phyloP scores from a whole-genome alignment of 768 basidiomycete species.

The Crucibulum laeve region DNA sequence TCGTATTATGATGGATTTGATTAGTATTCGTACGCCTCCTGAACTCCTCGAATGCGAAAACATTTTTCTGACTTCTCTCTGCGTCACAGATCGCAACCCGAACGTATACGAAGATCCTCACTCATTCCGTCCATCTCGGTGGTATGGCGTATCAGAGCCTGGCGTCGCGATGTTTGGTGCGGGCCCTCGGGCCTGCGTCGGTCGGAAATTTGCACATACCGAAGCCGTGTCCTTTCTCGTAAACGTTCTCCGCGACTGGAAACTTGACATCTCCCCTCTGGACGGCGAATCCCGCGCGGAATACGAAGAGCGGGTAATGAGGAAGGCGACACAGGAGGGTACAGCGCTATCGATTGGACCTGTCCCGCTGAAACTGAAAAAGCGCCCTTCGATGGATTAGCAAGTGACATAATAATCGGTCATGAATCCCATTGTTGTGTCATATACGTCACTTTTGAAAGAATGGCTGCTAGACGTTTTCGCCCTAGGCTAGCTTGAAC shows the following conservation, averaged over 20 bases:
- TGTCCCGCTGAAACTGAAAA: constrained; percentile 12
- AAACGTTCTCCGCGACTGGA: neutral
- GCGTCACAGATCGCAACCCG: neutral
- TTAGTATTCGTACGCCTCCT: neutral
- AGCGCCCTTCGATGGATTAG: too few species aligned
- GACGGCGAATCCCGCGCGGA: neutral
- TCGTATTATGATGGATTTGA: neutral
- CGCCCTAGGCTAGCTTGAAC: too few species aligned
- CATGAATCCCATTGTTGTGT: too few species aligned
- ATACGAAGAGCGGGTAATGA: neutral
- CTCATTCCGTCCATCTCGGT: neutral
- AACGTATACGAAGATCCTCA: neutral
- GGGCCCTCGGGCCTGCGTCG: neutral
- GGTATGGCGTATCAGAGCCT: neutral
- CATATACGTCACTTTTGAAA: too few species aligned
- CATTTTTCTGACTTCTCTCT: neutral
- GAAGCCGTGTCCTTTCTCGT: neutral
- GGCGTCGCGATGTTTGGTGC: neutral
- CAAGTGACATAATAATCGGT: too few species aligned
- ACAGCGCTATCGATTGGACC: neutral
- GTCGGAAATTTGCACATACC: neutral
- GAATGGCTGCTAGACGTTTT: too few species aligned
- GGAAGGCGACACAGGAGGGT: neutral
- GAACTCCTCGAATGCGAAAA: too few species aligned
- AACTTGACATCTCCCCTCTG: neutral